A percentile compares a stretch with the other conserved stretches of the same genome.
phyloP scores from a whole-genome alignment of 1,139 yeast genomes.

The Magnusiomyces tetraspermus region DNA sequence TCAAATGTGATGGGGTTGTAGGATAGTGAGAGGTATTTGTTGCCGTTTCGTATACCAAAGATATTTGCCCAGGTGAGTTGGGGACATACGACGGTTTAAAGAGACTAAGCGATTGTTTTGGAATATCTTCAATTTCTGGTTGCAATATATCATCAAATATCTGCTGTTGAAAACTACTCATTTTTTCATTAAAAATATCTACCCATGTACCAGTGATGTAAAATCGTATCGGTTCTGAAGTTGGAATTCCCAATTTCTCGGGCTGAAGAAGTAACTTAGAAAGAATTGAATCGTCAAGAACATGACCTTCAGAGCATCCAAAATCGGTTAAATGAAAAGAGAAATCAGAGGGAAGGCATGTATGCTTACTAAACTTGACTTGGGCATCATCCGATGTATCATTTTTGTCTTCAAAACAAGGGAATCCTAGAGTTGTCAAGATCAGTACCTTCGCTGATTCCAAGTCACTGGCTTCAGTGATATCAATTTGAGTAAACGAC shows the following conservation, averaged over 20 bases:
- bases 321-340: slow-evolving; percentile 65
- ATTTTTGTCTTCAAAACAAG: not conserved
- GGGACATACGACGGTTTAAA: too few species aligned
- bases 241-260: slow-evolving; percentile 3
- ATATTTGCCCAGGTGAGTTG: slow-evolving; percentile 18
- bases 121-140: too few species aligned
- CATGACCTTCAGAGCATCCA: slow-evolving; percentile 53
- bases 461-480: slow-evolving; percentile 29
- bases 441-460: slow-evolving; percentile 33
- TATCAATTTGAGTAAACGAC: slow-evolving; percentile 42
- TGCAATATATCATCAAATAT: not conserved
- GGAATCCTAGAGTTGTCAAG: not conserved
- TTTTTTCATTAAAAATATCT: not conserved
- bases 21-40: slow-evolving; percentile 19
- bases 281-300: slow-evolving; percentile 45
- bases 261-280: slow-evolving; percentile 26
- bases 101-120: too few species aligned
- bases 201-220: slow-evolving; percentile 15
- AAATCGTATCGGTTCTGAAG: slow-evolving; percentile 25
- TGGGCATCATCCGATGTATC: not conserved
- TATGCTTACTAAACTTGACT: not conserved
- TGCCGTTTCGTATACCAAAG: slow-evolving; percentile 15
- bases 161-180: not conserved
- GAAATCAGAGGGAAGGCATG: slow-evolving; percentile 23
- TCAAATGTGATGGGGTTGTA: slow-evolving; percentile 26